Conservation (phyloP, 1,284 basidiomycete genomes). For the Pyrrhoderma lamaoense region DNA sequence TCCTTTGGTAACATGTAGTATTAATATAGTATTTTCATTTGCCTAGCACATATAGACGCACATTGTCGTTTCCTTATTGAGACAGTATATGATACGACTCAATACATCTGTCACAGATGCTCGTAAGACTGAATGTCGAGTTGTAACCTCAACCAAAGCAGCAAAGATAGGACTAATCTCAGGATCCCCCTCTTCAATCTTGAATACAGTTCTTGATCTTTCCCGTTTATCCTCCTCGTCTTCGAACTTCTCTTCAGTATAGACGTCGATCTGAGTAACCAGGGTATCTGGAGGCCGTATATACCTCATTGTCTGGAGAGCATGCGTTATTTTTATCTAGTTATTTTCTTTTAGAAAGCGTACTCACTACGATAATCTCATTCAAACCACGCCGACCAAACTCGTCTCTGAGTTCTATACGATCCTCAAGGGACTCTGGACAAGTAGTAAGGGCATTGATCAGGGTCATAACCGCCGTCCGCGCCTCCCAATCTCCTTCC, state of each 20-base stretch:
- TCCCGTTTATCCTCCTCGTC: constrained; percentile 81
- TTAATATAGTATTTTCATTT: neutral
- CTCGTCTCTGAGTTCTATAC: constrained; percentile 75
- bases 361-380: constrained; percentile 72
- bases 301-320: constrained; percentile 59
- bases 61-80: constrained; percentile 57
- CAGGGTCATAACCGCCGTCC: constrained; percentile 69
- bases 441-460: constrained; percentile 77
- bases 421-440: constrained; percentile 71
- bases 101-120: constrained; percentile 49
- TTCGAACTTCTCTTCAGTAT: constrained; percentile 82
- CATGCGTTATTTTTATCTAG: constrained; percentile 1
- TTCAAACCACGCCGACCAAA: constrained; percentile 75
- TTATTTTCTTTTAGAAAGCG: neutral
- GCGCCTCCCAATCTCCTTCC: constrained; percentile 75
- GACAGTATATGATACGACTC: constrained; percentile 42
- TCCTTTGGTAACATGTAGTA: constrained; percentile 31
- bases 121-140: constrained; percentile 50
- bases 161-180: constrained; percentile 36
- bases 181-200: constrained; percentile 34
- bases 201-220: constrained; percentile 38
- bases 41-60: constrained; percentile 31
- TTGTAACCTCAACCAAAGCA: constrained; percentile 48
- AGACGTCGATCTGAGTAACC: constrained; percentile 70
- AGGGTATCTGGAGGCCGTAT: constrained; percentile 69